phyloP scores from a whole-genome alignment of 1,284 basidiomycete genomes.

The Ustilago sp. region DNA sequence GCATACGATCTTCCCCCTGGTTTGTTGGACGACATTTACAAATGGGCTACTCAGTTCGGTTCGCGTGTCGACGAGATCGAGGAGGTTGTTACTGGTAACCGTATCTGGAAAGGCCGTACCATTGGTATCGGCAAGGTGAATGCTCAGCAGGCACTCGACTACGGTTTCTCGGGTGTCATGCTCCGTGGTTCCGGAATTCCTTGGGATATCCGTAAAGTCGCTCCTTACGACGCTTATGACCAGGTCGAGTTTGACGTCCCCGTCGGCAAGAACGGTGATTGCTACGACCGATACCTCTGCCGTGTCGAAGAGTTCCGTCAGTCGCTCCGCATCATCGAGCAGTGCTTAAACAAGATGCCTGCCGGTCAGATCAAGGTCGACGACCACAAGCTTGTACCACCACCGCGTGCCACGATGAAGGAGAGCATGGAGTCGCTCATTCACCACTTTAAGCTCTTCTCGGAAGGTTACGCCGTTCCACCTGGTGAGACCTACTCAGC shows the following conservation, averaged over 20 bases:
- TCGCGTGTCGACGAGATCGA: slow-evolving; percentile 95
- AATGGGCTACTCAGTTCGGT: slow-evolving; percentile 95
- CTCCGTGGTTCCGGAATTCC: slow-evolving; percentile 90
- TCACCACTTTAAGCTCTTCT: slow-evolving; percentile 97
- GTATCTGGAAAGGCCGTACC: slow-evolving; percentile 97
- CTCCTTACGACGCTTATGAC: slow-evolving; percentile 96
- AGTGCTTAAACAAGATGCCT: slow-evolving; percentile 93
- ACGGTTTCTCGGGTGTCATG: slow-evolving; percentile 97
- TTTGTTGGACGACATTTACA: slow-evolving; percentile 94
- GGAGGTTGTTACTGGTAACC: slow-evolving; percentile 95
- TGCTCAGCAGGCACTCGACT: slow-evolving; percentile 90
- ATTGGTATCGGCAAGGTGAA: slow-evolving; percentile 91
- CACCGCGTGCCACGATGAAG: slow-evolving; percentile 97
- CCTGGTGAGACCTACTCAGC: slow-evolving; percentile 96
- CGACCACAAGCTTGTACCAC: slow-evolving; percentile 97
- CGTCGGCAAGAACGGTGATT: slow-evolving; percentile 95
- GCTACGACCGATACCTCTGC: slow-evolving; percentile 93
- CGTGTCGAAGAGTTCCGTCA: slow-evolving; percentile 98
- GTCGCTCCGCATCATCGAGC: slow-evolving; percentile 87
- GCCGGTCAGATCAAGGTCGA: slow-evolving; percentile 92
- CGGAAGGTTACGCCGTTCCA: slow-evolving; percentile 95
- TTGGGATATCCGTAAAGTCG: slow-evolving; percentile 91
- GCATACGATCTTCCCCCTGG: slow-evolving; percentile 98
- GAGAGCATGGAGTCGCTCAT: slow-evolving; percentile 97
- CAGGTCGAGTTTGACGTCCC: slow-evolving; percentile 98